Evolutionary conservation across 192 early-diverging fungal genomes (phyloP), one percentile per base, ranked within the genome.

Genomic region (Coemansia sp.): DNA sequence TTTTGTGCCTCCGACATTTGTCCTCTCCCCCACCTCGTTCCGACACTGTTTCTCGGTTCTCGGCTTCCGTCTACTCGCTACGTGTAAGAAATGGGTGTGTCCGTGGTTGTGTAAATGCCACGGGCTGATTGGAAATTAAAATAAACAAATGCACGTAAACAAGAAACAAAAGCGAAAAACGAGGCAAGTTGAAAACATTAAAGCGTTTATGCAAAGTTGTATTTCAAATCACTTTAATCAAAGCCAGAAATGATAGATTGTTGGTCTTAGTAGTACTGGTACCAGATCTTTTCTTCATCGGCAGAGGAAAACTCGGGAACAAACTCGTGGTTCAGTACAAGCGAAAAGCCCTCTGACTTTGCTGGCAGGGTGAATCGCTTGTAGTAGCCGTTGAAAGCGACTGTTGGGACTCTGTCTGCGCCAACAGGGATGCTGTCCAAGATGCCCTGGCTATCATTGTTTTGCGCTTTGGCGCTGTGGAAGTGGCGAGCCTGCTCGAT

Each of bases 351-450:
- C 27, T 81, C 78, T 0, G 57, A 29, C 11, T 33, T 30, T 2
- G 14, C 41, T 0, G 78, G 78, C 42, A 58, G 19, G 13, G 28
- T 42, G 25, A 81, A 59, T n/a, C 61, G 56, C 59, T 81, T 81
- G 38, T 70, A 81, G 44, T 56, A 81, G 57, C 56, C 50, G 58
- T 81, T 59, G 56, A 62, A 74, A 1, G 78, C 78, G 13, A 81
- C 78, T 2, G 70, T 59, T 1, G 78, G 78, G 31, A 81, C 68
- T 2, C 64, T 22, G 9, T 61, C 65, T 5, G 6, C 41, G n/a
- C 53, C 38, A 2, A 13, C 27, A 10, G 78, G 78, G 7, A 61
- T 31, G 3, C 13, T 27, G 13, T 36, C 44, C 23, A 53, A 45
- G 40, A 20, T 31, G 2, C 5, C 28, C 11, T 45, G 41, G 36